These are phyloP conservation scores for Thelephora terrestris DNA, from an alignment of 1,284 basidiomycete species.

Conservation along the genomic window DNA sequence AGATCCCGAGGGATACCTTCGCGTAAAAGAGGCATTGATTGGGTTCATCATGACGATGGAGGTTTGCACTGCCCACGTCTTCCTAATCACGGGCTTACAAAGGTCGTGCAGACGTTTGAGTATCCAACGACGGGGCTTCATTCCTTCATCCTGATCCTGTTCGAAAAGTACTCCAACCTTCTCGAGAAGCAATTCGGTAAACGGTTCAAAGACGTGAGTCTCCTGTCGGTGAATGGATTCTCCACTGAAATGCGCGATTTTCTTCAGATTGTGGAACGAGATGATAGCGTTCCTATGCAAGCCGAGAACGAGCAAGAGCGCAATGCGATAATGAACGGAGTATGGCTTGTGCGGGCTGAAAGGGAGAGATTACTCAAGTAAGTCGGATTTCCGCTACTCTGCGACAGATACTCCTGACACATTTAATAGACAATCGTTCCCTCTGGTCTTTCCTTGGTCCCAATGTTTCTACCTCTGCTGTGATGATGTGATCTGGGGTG, in stretches of 20 bases:
- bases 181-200: conserved; percentile 77
- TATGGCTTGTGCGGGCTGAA: conserved; percentile 77
- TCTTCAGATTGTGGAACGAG: conserved; percentile 71
- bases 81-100: conserved; percentile 8
- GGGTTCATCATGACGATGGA: conserved; percentile 92
- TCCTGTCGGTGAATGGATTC: not conserved
- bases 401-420: not conserved
- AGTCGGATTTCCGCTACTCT: conserved; percentile 13
- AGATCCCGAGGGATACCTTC: conserved; percentile 77
- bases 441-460: conserved; percentile 86
- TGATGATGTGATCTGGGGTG: conserved; percentile 59
- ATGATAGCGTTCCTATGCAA: conserved; percentile 90
- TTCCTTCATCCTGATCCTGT: conserved; percentile 76
- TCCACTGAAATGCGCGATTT: not conserved
- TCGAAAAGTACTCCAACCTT: conserved; percentile 84
- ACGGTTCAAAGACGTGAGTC: conserved; percentile 68
- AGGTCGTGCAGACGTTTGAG: conserved; percentile 58
- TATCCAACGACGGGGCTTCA: conserved; percentile 83
- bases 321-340: conserved; percentile 69
- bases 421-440: conserved; percentile 49
- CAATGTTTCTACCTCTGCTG: conserved; percentile 93
- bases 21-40: conserved; percentile 78
- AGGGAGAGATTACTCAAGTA: conserved; percentile 55
- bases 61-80: conserved; percentile 32
- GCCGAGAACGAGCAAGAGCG: conserved; percentile 67